Base-by-base conservation (phyloP, 495 filamentous ascomycete species). In the Chaetomium fimeti region DNA sequence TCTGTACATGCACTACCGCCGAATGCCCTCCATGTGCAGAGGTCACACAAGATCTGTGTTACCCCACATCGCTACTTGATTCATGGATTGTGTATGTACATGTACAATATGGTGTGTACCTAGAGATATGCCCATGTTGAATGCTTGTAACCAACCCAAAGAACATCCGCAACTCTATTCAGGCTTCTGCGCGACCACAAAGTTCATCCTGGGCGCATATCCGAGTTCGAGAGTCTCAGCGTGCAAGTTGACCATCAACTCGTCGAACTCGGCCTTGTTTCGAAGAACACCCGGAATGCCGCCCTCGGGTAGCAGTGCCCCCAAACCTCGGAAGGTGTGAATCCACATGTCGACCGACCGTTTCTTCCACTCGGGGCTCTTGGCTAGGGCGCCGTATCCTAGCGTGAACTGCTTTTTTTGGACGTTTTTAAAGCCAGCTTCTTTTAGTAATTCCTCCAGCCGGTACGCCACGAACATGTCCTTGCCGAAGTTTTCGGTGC, bases 401-500 rank as follows among this genome's bases (percentile, higher is more conserved):
- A 40, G 5, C 0, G 22, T 32, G 20, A 40, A 57, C 54, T 57
- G 32, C 5, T 20, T 42, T 2, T 24, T 42, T 18, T 42, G 32
- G n/a, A 57, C 54, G n/a, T 57, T 5, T 12, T 40, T 8, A 5
- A 57, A 42, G 6, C 54, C 54, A n/a, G 54, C 54, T 7, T 57
- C 54, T 6, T 25, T 38, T 2, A 57, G 32, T 2, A 57, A 20
- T 0, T 57, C 32, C n/a, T 57, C 54, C 32, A 57, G 32, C n/a
- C 9, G 16, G n/a, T 57, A 24, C 8, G 32, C 54, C n/a, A 57
- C 20, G 29, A 40, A 38, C 1, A 57, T 25, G 20, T 57, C 54
- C 32, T 16, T 57, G 20, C 32, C 54, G 16, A 25, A 24, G 32
- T 25, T 57, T 3, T 1, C 8, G 5, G 29, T 24, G 9, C n/a